Percentiles rank a stretch among this genome's conserved stretches.
Conservation (phyloP, 306 rosid species). For the Inga oerstediana region DNA sequence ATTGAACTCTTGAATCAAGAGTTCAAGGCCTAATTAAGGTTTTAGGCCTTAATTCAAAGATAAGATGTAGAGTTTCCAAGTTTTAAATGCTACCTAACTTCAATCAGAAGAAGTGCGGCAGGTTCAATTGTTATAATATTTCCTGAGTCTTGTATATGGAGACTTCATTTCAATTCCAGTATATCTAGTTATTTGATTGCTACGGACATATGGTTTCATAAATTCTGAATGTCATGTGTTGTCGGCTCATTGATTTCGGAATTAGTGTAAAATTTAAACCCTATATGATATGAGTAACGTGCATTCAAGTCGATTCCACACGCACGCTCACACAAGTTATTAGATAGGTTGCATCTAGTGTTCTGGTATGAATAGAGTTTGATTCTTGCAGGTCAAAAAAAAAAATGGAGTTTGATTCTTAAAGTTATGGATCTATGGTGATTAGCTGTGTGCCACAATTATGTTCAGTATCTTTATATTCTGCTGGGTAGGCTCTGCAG, state of each 20-base stretch:
- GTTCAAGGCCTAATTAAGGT: not conserved
- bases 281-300: not conserved
- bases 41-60: not conserved
- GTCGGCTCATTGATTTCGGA: not conserved
- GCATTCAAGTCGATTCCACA: not conserved
- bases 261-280: not conserved
- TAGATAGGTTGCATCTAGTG: not conserved
- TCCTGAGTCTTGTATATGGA: slow-evolving; percentile 20
- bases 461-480: not conserved
- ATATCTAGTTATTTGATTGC: slow-evolving; percentile 20
- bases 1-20: not conserved
- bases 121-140: slow-evolving; percentile 23
- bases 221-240: not conserved
- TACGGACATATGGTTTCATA: not conserved
- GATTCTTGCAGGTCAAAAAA: not conserved
- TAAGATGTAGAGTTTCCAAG: not conserved
- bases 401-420: not conserved
- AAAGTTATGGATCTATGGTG: not conserved
- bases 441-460: not conserved
- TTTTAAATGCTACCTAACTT: slow-evolving; percentile 4
- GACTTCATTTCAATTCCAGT: slow-evolving; percentile 30
- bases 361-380: not conserved
- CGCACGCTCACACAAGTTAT: not conserved
- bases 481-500: not conserved
- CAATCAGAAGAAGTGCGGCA: slow-evolving; percentile 20